These are phyloP conservation scores for Paecilomyces formosus DNA, from an alignment of 2,329 filamentous ascomycete genomes.

Conservation along the genomic window DNA sequence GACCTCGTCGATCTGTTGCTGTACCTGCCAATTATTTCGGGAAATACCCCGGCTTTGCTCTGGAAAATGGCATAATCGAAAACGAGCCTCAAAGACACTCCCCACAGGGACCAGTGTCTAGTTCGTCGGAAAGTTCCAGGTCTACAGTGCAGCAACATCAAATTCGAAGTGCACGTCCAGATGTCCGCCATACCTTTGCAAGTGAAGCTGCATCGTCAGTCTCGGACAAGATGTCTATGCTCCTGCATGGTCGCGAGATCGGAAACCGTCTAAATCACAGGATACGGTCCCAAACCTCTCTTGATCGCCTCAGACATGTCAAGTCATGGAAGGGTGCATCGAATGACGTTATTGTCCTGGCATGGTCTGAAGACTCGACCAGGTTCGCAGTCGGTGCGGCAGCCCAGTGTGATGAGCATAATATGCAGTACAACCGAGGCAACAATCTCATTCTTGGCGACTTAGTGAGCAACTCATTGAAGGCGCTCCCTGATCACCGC, in stretches of 20 bases:
- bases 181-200: neutral
- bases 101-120: neutral
- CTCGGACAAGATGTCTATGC: slow-evolving; percentile 6
- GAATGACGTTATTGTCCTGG: slow-evolving; percentile 48
- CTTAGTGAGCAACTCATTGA: slow-evolving; percentile 30
- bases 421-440: slow-evolving; percentile 54
- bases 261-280: slow-evolving; percentile 9
- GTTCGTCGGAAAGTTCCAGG: neutral
- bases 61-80: slow-evolving; percentile 7
- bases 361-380: slow-evolving; percentile 50
- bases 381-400: slow-evolving; percentile 52
- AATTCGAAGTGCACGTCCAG: slow-evolving; percentile 9
- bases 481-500: slow-evolving; percentile 49
- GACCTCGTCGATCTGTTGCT: slow-evolving; percentile 19
- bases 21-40: slow-evolving; percentile 26
- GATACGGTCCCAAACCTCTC: slow-evolving; percentile 15
- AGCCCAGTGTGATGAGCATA: slow-evolving; percentile 46
- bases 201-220: neutral
- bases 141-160: neutral
- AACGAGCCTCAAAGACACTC: neutral
- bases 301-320: slow-evolving; percentile 35
- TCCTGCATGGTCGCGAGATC: slow-evolving; percentile 24
- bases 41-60: slow-evolving; percentile 6
- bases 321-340: slow-evolving; percentile 51
- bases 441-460: slow-evolving; percentile 52